A percentile compares a stretch with the other conserved stretches of the same genome.
Evolutionary conservation across 1,284 basidiomycete genomes (phyloP).

Genomic region (Ceratobasidium sp.): DNA sequence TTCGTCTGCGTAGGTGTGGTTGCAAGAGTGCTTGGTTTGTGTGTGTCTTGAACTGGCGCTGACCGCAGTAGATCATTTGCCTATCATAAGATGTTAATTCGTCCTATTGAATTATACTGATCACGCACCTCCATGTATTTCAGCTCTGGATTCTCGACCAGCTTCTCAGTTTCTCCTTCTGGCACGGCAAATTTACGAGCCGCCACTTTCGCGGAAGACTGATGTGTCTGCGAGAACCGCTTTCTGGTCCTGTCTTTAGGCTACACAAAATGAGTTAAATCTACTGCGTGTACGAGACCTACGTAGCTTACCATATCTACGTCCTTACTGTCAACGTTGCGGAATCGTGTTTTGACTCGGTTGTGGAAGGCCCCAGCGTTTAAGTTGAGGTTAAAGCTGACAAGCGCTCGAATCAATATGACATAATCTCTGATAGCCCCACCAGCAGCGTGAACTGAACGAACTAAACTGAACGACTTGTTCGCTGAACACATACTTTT

Average conservation of each 20-base stretch:
- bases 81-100: constrained; percentile 51
- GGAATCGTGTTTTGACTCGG: too few relatives aligned
- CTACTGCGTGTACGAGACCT: neutral
- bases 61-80: constrained; percentile 59
- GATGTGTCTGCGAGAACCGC: constrained; percentile 27
- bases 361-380: too few relatives aligned
- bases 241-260: constrained; percentile 37
- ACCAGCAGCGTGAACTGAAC: too few relatives aligned
- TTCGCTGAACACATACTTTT: too few relatives aligned
- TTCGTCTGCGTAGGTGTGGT: constrained; percentile 60
- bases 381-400: too few relatives aligned
- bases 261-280: neutral
- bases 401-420: too few relatives aligned
- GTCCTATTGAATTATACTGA: neutral
- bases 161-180: constrained; percentile 18
- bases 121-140: neutral
- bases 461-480: too few relatives aligned
- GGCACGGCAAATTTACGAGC: constrained; percentile 28
- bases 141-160: neutral
- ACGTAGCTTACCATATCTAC: too few relatives aligned
- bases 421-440: too few relatives aligned
- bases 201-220: constrained; percentile 20
- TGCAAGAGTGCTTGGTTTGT: constrained; percentile 49
- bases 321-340: too few relatives aligned
- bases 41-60: constrained; percentile 46